Conservation (phyloP, 805 yeast genomes). For the Candida verbasci region DNA sequence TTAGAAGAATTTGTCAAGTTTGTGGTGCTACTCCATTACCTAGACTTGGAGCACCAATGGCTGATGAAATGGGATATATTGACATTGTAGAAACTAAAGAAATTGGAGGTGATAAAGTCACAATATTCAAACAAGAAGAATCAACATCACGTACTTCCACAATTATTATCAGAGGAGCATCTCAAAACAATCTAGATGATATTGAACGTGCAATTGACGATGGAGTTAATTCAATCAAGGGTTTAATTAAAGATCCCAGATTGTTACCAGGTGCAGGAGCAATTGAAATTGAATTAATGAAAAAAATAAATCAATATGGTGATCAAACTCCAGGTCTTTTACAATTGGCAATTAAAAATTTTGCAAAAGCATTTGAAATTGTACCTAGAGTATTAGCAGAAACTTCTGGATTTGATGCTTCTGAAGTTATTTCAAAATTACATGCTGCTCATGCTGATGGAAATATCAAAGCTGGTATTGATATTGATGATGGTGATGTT, state of each 20-base stretch:
- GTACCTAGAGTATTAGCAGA: constrained; percentile 91
- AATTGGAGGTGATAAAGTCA: constrained; percentile 96
- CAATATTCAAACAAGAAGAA: constrained; percentile 78
- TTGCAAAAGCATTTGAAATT: constrained; percentile 92
- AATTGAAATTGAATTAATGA: constrained; percentile 81
- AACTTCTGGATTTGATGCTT: constrained; percentile 87
- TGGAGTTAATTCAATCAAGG: constrained; percentile 89
- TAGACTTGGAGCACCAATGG: constrained; percentile 89
- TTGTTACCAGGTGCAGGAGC: constrained; percentile 97
- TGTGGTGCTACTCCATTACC: constrained; percentile 97
- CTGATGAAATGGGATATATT: constrained; percentile 86
- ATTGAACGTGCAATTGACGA: constrained; percentile 97
- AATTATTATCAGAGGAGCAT: constrained; percentile 92
- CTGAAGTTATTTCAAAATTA: constrained; percentile 82
- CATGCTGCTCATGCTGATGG: constrained; percentile 78
- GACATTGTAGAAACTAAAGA: constrained; percentile 88
- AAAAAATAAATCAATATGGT: constrained; percentile 76
- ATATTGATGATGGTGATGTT: constrained; percentile 69
- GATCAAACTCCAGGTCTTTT: constrained; percentile 90
- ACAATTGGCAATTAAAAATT: constrained; percentile 91
- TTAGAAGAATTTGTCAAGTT: constrained; percentile 90
- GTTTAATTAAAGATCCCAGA: constrained; percentile 73
- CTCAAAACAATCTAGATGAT: constrained; percentile 89
- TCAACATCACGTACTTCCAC: constrained; percentile 80
- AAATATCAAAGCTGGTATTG: constrained; percentile 60